These are phyloP conservation scores for Zoysia matrella DNA, from an alignment of 202 grass and related monocot species.

Conservation along the genomic window DNA sequence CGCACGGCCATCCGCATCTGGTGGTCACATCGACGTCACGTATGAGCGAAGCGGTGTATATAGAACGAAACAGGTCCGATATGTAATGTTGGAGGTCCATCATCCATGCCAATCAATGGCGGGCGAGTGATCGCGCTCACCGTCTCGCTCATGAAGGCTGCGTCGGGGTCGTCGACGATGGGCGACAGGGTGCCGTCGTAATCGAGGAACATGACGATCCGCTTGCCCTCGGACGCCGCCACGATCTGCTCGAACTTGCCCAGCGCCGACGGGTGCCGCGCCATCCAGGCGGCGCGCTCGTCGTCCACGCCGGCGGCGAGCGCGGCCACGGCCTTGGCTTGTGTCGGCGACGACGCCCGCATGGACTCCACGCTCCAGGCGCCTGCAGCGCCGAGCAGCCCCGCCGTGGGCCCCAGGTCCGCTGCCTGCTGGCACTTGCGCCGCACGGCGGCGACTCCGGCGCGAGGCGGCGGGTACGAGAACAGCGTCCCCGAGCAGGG, in stretches of 20 bases:
- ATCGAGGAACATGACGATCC: slow-evolving; percentile 92
- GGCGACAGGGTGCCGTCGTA: slow-evolving; percentile 33
- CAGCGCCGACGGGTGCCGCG: slow-evolving; percentile 81
- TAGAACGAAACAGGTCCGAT: no score
- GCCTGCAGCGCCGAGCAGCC: slow-evolving; percentile 28
- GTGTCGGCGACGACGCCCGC: slow-evolving; percentile 91
- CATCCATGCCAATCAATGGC: no score
- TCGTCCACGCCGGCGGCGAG: slow-evolving; percentile 46
- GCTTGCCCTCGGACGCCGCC: slow-evolving; percentile 65
- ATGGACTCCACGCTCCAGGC: slow-evolving; percentile 78
- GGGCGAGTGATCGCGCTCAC: slow-evolving; percentile 26
- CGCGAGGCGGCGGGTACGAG: slow-evolving; percentile 57
- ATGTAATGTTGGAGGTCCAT: no score
- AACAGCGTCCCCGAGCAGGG: slow-evolving; percentile 42
- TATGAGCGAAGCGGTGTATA: not conserved
- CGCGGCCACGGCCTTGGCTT: slow-evolving; percentile 62
- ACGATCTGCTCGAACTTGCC: slow-evolving; percentile 10
- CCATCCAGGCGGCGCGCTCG: slow-evolving; percentile 67
- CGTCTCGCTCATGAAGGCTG: slow-evolving; percentile 94
- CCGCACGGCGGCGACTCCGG: slow-evolving; percentile 52
- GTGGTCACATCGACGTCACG: not conserved
- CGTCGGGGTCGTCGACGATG: slow-evolving; percentile 93
- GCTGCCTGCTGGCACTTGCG: slow-evolving; percentile 60
- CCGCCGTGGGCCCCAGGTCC: slow-evolving; percentile 45
- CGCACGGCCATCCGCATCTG: slow-evolving; percentile 97